Base-by-base conservation (phyloP, 2,329 filamentous ascomycete species). In the Xylariaceae sp. region DNA sequence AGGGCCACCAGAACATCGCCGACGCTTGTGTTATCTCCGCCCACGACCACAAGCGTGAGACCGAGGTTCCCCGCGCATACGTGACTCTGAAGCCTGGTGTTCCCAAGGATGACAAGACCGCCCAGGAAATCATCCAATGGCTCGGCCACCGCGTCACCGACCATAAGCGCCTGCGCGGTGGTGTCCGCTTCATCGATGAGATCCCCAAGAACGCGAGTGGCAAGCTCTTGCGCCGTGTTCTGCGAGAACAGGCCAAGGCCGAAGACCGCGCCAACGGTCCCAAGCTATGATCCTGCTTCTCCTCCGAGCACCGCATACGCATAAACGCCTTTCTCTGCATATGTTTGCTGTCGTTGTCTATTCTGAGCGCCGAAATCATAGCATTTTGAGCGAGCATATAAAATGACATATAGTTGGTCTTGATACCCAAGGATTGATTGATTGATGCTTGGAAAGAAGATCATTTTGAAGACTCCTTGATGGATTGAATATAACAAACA, bases 51-150 rank as follows among this genome's bases (percentile, higher is more conserved):
- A 75, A 78, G 6, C 80, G 83, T 57, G 84, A 84, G 18, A 88
- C 85, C 1, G 88, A 91, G 70, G 80, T 90, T 1, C 88, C 88
- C 0, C 76, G 87, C 44, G 86, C 85, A 0, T 88, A 85, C 65
- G 72, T 88, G n/a, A 84, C 87, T 6, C 67, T 78, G 30, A 72
- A 73, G 15, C 61, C 73, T 0, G 79, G 76, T 15, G 65, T 77
- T 6, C 57, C 73, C 45, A 69, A 68, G 39, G 66, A 66, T 47
- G 72, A 74, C 0, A 70, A 62, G 56, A 78, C 76, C 65, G 76
- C 73, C 0, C 66, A 69, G 57, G 75, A 77, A 65, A 72, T 79
- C 34, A 63, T 66, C 1, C 68, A 70, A 1, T 78, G 75, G 74
- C 58, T 77, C 55, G 71, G 71, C 2, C 56, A 53, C 18, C 71